Evolutionary conservation across 2,329 filamentous ascomycete species (phyloP), one percentile per base, ranked within the genome.

Genomic region (Beauveria caledonica): DNA sequence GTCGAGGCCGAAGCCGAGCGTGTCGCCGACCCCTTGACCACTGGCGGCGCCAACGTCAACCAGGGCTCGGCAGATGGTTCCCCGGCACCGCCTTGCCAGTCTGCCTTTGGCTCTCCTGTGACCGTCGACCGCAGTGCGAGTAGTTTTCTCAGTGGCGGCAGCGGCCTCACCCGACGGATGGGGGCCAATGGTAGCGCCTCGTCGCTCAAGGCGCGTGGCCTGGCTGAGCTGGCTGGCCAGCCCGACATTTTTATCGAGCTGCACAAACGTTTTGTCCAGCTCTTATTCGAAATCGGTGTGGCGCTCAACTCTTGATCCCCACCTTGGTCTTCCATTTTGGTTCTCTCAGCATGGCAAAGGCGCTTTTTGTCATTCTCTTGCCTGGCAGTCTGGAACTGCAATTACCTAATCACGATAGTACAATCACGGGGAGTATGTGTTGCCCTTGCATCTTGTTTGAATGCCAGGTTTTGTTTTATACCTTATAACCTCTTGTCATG

Each of bases 221-320:
- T 88, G 53, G 83, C 86, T 0, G 86, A 88, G 71, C 75, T 88
- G 45, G 83, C 87, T 29, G 86, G 86, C 21, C 75, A 84, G 65
- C 84, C 86, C 5, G 85, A 88, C 68, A 86, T 88, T 67, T 88
- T 88, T 65, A 82, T 88, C 60, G 81, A 87, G 73, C 72, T 88
- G 62, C 86, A 88, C 69, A 75, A 78, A 44, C 78, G 79, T 63
- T 88, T 88, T 67, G 86, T 88, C 27, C 78, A 80, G 67, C 74
- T 88, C 45, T 73, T 88, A 57, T 76, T 86, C 17, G 83, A 87
- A 69, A 75, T 85, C 29, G 79, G 80, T 17, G 78, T 83, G 13
- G 77, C 79, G 25, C 69, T 84, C 48, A 81, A 76, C 63, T 78
- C 79, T 10, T 84, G 64, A 70, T 25, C 36, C 27, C 8, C 10